Base-by-base conservation (phyloP, 169 alveolate genomes). In the Eimeria mitis region DNA sequence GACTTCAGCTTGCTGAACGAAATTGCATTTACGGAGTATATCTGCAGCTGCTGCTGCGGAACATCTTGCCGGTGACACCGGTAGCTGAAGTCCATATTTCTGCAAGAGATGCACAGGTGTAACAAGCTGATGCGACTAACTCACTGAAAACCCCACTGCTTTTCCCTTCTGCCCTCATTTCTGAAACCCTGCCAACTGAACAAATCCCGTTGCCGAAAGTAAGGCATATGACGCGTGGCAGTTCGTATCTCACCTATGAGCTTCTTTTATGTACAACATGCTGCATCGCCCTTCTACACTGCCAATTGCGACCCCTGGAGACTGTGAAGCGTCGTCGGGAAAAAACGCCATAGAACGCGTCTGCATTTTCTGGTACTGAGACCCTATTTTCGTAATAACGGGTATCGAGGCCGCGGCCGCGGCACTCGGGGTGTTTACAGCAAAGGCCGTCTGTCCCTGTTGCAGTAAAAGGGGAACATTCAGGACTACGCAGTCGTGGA, bases 61-160 rank as follows among this genome's bases (percentile, higher is more conserved):
- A 37, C 89, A n/a, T 95, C 96, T 37, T 78, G 95, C n/a, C 96
- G 94, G 63, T 95, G 96, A 85, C 96, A 95, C 68, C 91, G 61
- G 76, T 65, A 95, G 65, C 96, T 89, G 90, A 95, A 95, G 75
- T 87, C 91, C 95, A 89, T 75, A 42, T 31, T 31, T 75, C 95
- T 95, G 91, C 78, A 63, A 42, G 52, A 31, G 8, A 40, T 6
- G 28, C 31, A 44, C 61, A 28, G 34, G 76, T 40, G 16, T 44
- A 31, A 28, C 40, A 52, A 14, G n/a, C 14, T 14, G 37, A 49
- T n/a, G 68, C 65, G 31, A n/a, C 63, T 47, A 34, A 79, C 89
- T 79, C 42, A 34, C 19, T 11, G 31, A 14, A 52, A 79, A 21
- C 70, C 70, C 4, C 19, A 37, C 52, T 6, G 83, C 54, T 73